Percentiles rank a stretch among this genome's conserved stretches.
Conservation (phyloP, 352 stramenopile genomes). For the Globisporangium yorkense region DNA sequence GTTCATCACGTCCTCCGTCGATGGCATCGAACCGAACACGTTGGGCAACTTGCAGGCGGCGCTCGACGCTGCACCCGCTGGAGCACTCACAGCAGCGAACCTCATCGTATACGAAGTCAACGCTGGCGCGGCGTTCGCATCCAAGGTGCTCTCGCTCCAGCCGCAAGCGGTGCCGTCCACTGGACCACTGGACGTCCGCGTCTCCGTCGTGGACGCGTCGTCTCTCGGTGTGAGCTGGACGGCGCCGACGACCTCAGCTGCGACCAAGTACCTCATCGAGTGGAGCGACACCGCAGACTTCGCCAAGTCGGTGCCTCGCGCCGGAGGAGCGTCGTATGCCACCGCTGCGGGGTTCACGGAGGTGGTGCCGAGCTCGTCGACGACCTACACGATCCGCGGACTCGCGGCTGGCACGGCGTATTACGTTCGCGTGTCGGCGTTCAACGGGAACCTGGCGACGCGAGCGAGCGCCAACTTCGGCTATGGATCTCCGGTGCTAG, state of each 20-base stretch:
- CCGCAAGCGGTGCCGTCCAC: conserved; percentile 41
- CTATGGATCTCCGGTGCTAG: conserved; percentile 61
- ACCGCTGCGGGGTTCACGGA: conserved; percentile 40
- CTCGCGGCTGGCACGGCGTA: conserved; percentile 78
- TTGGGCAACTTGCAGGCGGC: conserved; percentile 35
- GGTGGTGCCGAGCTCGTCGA: conserved; percentile 27
- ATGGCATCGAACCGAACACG: conserved; percentile 40
- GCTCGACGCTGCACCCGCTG: conserved; percentile 16
- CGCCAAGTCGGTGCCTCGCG: conserved; percentile 15
- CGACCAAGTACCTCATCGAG: conserved; percentile 67
- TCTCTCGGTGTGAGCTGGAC: conserved; percentile 69
- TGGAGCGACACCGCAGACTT: conserved; percentile 19
- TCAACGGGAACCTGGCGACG: conserved; percentile 60
- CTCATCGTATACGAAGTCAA: conserved; percentile 30
- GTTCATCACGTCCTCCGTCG: conserved; percentile 44
- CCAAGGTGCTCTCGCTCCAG: conserved; percentile 24
- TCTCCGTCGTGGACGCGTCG: conserved; percentile 54
- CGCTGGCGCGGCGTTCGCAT: conserved; percentile 10
- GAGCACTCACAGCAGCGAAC: conserved; percentile 13
- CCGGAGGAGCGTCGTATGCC: conserved; percentile 34
- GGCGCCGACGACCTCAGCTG: conserved; percentile 20
- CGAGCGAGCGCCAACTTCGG: conserved; percentile 23
- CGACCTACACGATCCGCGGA: conserved; percentile 74
- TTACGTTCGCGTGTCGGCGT: conserved; percentile 85
- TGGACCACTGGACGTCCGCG: conserved; percentile 35